Evolutionary conservation across 768 basidiomycete genomes (phyloP), one percentile per base, ranked within the genome.

Genomic region (Russula griseocarnosa): DNA sequence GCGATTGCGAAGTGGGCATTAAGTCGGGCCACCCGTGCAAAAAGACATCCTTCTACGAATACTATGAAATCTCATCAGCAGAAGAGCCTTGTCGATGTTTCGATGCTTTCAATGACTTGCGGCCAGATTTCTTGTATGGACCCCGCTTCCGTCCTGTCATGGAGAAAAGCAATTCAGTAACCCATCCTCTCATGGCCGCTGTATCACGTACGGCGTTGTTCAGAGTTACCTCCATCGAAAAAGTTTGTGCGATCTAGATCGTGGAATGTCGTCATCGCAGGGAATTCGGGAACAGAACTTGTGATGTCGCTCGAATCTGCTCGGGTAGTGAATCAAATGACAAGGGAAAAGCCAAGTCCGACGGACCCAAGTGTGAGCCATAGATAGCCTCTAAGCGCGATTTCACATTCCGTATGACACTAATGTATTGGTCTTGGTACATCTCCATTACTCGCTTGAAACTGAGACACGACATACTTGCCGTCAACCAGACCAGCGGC

Each of bases 401-500:
- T 57, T 60, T 53, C 28, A 66, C 67, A n/a, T 55, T 63, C 26
- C 32, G 34, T 38, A 68, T 38, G 55, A 20, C 54, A 20, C 67
- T 68, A 13, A 18, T 11, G 5, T 30, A 57, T 20, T 5, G 5
- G 10, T 34, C 24, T 66, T 14, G 46, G 24, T 52, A 36, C 56
- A 38, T 22, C 34, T 50, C 16, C 18, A 16, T 47, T n/a, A 24
- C 5, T 40, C 22, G 49, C 36, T 32, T 30, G 38, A n/a, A 36
- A n/a, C 46, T 16, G 32, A 32, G 46, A 42, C 9, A 24, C 34
- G 55, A 70, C 73, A 52, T 30, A 76, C 74, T 67, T 64, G 30
- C 58, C 44, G 32, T 69, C 57, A 6, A 79, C 63, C 18, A 73
- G 61, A 8, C 78, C 80, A 68, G 75, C 75, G 14, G 79, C 75